Evolutionary conservation across 2,329 filamentous ascomycete species (phyloP).

Genomic region (Boeremia exigua): DNA sequence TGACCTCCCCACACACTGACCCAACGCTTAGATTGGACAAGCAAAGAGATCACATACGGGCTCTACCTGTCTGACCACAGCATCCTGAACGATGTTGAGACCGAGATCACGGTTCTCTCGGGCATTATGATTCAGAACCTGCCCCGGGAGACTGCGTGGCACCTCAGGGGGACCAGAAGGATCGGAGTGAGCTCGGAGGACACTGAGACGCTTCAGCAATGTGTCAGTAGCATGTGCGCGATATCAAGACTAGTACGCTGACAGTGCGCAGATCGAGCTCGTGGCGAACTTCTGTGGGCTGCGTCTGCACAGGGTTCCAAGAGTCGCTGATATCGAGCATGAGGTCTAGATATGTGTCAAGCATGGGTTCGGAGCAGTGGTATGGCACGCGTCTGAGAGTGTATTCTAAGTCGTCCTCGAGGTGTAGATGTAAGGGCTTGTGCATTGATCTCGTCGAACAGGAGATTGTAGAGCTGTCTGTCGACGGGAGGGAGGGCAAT

Average conservation of each 20-base stretch:
- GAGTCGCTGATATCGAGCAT: conserved; percentile 42
- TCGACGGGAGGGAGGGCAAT: too few species aligned
- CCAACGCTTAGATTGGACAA: conserved; percentile 53
- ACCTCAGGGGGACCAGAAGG: conserved; percentile 58
- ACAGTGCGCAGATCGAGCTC: conserved; percentile 34
- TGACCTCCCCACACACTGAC: neutral
- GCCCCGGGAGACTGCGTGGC: conserved; percentile 60
- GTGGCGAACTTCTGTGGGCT: conserved; percentile 38
- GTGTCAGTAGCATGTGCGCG: conserved; percentile 32
- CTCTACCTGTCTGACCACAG: conserved; percentile 63
- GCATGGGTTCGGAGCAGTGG: neutral
- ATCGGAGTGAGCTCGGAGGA: conserved; percentile 57
- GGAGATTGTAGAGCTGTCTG: too few species aligned
- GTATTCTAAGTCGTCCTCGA: too few species aligned
- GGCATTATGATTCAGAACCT: conserved; percentile 67
- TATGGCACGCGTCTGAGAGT: too few species aligned
- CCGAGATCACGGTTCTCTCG: conserved; percentile 60
- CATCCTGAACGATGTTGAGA: conserved; percentile 61
- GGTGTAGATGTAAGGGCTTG: too few species aligned
- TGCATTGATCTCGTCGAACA: too few species aligned
- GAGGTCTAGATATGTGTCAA: conserved; percentile 27
- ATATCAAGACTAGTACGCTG: neutral
- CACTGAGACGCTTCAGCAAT: conserved; percentile 52
- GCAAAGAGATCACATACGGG: conserved; percentile 63
- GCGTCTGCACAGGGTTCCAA: conserved; percentile 36